Evolutionary conservation across 2,329 filamentous ascomycete species (phyloP).

Genomic region (Penicillium frequentans): DNA sequence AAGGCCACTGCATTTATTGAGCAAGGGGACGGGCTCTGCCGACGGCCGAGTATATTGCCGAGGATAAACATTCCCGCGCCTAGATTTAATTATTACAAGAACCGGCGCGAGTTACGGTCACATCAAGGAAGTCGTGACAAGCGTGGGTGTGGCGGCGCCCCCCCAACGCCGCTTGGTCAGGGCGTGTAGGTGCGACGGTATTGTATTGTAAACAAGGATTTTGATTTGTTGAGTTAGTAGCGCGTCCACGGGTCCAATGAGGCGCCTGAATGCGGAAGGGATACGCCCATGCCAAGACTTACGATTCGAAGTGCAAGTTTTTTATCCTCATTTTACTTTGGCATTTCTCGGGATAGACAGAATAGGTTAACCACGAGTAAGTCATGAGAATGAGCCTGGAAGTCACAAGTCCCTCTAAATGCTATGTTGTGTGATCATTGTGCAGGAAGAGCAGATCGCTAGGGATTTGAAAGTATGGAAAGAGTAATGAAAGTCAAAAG

Average conservation of each 20-base stretch:
- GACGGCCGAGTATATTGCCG: neutral
- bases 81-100: neutral
- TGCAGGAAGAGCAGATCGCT: neutral
- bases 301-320: neutral
- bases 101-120: neutral
- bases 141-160: neutral
- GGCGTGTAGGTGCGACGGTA: neutral
- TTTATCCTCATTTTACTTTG: neutral
- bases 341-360: too few species aligned
- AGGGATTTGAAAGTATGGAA: neutral
- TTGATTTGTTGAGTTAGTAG: neutral
- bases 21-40: neutral
- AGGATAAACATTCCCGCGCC: neutral
- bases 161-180: neutral
- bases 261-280: constrained; percentile 17
- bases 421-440: neutral
- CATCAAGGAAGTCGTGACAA: neutral
- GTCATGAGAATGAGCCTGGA: too few species aligned
- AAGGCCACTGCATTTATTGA: too few species aligned
- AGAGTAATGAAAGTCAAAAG: neutral
- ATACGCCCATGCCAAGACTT: constrained; percentile 10
- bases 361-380: too few species aligned
- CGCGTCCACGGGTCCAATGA: constrained; percentile 4
- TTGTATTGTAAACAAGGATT: neutral
- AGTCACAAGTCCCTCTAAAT: too few species aligned